Evolutionary conservation across 108 stramenopile genomes (phyloP).

Genomic region (Discostella pseudostelligera): DNA sequence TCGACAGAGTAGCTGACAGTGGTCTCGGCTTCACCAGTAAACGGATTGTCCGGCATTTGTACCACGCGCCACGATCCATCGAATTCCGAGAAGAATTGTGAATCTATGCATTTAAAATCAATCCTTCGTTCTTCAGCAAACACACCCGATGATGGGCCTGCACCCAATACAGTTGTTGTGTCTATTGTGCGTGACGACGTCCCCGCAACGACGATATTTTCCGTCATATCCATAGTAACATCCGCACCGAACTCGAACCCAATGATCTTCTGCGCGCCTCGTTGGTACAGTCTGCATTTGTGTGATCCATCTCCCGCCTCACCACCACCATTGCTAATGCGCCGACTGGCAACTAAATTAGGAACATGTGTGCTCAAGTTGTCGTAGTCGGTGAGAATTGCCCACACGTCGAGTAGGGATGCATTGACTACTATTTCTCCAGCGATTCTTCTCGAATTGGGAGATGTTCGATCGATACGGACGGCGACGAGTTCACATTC

Average conservation of each 20-base stretch:
- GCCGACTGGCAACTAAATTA: conserved; percentile 57
- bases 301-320: conserved; percentile 36
- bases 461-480: conserved; percentile 57
- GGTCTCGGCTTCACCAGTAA: conserved; percentile 37
- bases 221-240: conserved; percentile 71
- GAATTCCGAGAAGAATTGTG: conserved; percentile 67
- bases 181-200: background rate
- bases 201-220: conserved; percentile 33
- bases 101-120: conserved; percentile 61
- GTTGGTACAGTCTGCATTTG: conserved; percentile 58
- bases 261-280: conserved; percentile 75
- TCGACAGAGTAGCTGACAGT: conserved; percentile 68
- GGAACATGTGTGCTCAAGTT: conserved; percentile 61
- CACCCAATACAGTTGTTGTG: background rate
- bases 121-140: conserved; percentile 51
- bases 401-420: conserved; percentile 56
- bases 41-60: conserved; percentile 30
- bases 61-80: conserved; percentile 50
- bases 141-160: background rate
- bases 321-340: conserved; percentile 16
- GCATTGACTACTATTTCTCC: conserved; percentile 59
- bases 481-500: conserved; percentile 62
- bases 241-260: conserved; percentile 75
- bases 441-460: conserved; percentile 60
- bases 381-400: conserved; percentile 74